Conservation (phyloP, 164 flowering plant species). For the Houttuynia cordata region DNA sequence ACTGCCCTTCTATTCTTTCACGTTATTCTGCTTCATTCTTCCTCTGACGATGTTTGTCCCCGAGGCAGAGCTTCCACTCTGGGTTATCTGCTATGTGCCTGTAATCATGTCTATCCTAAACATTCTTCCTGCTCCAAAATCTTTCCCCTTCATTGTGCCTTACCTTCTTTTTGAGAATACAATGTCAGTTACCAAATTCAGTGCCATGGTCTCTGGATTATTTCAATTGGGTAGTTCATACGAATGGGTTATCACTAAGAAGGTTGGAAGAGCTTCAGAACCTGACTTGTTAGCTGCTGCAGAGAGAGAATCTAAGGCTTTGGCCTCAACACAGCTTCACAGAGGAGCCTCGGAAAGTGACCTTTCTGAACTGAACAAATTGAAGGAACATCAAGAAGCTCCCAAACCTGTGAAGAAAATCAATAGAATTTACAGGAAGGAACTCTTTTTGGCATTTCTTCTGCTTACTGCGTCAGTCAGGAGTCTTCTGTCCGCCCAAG, state of each 20-base stretch:
- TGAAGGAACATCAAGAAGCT: slow-evolving; percentile 41
- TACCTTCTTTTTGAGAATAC: slow-evolving; percentile 96
- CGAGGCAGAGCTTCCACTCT: slow-evolving; percentile 83
- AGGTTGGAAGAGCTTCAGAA: slow-evolving; percentile 78
- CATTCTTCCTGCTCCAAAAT: slow-evolving; percentile 82
- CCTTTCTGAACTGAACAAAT: slow-evolving; percentile 36
- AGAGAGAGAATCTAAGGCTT: slow-evolving; percentile 44
- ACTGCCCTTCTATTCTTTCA: slow-evolving; percentile 91
- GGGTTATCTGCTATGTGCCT: slow-evolving; percentile 94
- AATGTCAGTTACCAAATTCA: slow-evolving; percentile 97
- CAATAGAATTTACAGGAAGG: slow-evolving; percentile 64
- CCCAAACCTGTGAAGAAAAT: slow-evolving; percentile 26
- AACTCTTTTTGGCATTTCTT: slow-evolving; percentile 67
- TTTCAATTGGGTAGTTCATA: slow-evolving; percentile 93
- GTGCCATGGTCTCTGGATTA: slow-evolving; percentile 91
- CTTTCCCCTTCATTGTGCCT: slow-evolving; percentile 94
- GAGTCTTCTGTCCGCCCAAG: slow-evolving; percentile 75
- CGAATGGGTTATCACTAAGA: slow-evolving; percentile 86
- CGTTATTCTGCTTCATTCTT: slow-evolving; percentile 87
- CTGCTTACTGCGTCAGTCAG: slow-evolving; percentile 71
- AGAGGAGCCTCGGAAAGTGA: slow-evolving; percentile 64
- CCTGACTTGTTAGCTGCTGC: slow-evolving; percentile 51
- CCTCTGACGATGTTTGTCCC: slow-evolving; percentile 98
- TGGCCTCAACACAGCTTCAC: slow-evolving; percentile 27
- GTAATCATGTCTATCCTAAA: slow-evolving; percentile 93